Evolutionary conservation across 495 filamentous ascomycete species (phyloP), one percentile per base, ranked within the genome.

Genomic region (Sporormia fimetaria): DNA sequence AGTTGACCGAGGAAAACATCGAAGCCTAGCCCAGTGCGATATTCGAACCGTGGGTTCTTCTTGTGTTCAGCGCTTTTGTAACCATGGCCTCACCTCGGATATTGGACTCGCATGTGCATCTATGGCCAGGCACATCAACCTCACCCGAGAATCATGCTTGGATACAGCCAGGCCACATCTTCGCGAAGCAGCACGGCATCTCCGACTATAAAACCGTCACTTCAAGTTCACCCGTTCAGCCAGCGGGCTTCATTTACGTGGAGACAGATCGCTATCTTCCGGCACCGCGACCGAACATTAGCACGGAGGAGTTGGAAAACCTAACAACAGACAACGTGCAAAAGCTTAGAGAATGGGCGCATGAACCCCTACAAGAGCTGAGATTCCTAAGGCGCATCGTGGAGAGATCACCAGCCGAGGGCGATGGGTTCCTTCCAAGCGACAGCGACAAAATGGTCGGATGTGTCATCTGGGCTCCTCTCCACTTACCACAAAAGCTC

Each of bases 41-140:
- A n/a, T n/a, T n/a, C n/a, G n/a, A n/a, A n/a, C n/a, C n/a, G n/a
- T n/a, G n/a, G n/a, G n/a, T n/a, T n/a, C n/a, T n/a, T n/a, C n/a
- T n/a, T n/a, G n/a, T n/a, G n/a, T n/a, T n/a, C n/a, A 18, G 27
- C 37, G 7, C 22, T 14, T 15, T n/a, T 7, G 12, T 27, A 22
- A 37, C 4, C 4, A 60, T 60, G 49, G 11, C 49, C 23, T 33
- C 44, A 14, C 38, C n/a, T 6, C 30, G 57, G 45, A 71, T 87
- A 37, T 67, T 93, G 40, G 87, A 93, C 63, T 79, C 84, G 6
- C 87, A 94, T 65, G 78, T 93, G 61, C 87, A 93, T 62, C 76
- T 92, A 57, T 90, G 74, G 63, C 77, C 80, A 44, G 56, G 64
- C 35, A 69, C 74, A 24, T 78, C 57, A 25, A 37, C 43, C 0